These are phyloP conservation scores for Tolypocladium album DNA, from an alignment of 2,329 filamentous ascomycete genomes.

Conservation along the genomic window DNA sequence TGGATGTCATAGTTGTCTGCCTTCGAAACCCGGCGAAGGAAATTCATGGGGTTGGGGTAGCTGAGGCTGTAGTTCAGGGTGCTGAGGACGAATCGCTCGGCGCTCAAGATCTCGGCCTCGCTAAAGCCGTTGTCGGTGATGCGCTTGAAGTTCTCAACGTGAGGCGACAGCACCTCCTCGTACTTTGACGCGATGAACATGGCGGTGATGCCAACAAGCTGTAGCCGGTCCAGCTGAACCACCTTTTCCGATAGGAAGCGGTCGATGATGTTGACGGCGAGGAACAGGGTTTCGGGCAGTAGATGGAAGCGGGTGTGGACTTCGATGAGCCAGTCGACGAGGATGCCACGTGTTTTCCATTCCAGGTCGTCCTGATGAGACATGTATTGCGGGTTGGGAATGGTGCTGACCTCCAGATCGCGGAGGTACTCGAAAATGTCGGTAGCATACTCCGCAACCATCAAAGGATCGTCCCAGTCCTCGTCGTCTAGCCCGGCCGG, in stretches of 20 bases:
- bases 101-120: constrained; percentile 88
- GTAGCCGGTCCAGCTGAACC: constrained; percentile 89
- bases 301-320: constrained; percentile 96
- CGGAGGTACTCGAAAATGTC: constrained; percentile 96
- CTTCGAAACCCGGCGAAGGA: constrained; percentile 95
- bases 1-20: constrained; percentile 99
- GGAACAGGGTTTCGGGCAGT: constrained; percentile 89
- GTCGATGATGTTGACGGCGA: constrained; percentile 96
- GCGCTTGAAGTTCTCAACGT: constrained; percentile 93
- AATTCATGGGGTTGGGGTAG: constrained; percentile 99
- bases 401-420: constrained; percentile 66
- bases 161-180: constrained; percentile 92
- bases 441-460: constrained; percentile 94
- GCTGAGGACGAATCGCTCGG: constrained; percentile 88
- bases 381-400: constrained; percentile 93
- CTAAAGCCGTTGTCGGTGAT: constrained; percentile 95
- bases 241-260: constrained; percentile 94
- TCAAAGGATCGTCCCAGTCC: constrained; percentile 85
- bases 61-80: constrained; percentile 94
- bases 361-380: constrained; percentile 87
- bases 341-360: constrained; percentile 97
- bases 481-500: constrained; percentile 58
- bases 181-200: constrained; percentile 99
- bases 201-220: constrained; percentile 92
- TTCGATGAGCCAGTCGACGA: constrained; percentile 97